A percentile compares a stretch with the other conserved stretches of the same genome.
These are phyloP conservation scores for Trypanosomatidae sp. DNA, from an alignment of 208 protist species.

Conservation along the genomic window DNA sequence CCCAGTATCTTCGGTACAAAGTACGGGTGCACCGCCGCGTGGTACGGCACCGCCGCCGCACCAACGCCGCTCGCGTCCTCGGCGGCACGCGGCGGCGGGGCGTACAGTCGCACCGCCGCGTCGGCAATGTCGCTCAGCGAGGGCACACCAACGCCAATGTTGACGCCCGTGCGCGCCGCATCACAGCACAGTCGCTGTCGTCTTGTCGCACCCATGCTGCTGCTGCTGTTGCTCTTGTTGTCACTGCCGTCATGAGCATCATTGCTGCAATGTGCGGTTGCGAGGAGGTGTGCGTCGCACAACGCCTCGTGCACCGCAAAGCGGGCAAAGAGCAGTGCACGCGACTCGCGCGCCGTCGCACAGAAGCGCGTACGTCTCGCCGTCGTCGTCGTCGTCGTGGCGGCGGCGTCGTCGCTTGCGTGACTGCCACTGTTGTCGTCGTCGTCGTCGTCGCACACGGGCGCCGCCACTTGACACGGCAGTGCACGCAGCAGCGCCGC, in stretches of 20 bases:
- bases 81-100: constrained; percentile 4
- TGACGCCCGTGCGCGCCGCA: constrained; percentile 57
- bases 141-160: constrained; percentile 85
- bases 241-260: neutral
- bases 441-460: constrained; percentile 12
- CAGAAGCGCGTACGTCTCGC: constrained; percentile 35
- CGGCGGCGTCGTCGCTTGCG: neutral
- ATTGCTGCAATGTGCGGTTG: constrained; percentile 5
- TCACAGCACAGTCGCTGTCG: neutral
- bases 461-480: constrained; percentile 57
- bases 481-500: constrained; percentile 22
- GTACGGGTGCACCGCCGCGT: constrained; percentile 72
- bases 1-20: constrained; percentile 96
- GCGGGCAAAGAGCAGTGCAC: constrained; percentile 26
- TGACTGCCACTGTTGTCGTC: neutral
- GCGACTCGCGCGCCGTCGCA: constrained; percentile 36
- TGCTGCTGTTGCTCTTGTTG: no score
- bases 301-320: constrained; percentile 55
- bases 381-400: neutral
- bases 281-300: constrained; percentile 29
- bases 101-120: constrained; percentile 31
- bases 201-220: neutral
- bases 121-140: constrained; percentile 69
- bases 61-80: neutral
- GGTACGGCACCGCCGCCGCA: constrained; percentile 15